Evolutionary conservation across 192 early-diverging fungal species (phyloP).

Genomic region (Coemansia sp.): DNA sequence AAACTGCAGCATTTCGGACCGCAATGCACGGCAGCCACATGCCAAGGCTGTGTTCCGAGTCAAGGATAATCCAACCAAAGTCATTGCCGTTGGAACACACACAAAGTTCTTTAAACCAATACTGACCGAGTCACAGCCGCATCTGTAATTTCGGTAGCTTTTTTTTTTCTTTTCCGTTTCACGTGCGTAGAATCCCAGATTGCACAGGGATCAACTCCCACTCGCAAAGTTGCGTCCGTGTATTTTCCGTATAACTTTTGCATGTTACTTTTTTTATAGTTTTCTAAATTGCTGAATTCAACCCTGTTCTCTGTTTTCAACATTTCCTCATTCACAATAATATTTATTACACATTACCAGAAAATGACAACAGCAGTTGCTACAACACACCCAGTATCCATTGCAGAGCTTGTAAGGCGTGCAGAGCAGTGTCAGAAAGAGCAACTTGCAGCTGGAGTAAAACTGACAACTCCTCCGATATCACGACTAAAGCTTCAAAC

Average conservation of each 20-base stretch:
- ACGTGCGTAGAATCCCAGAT: not conserved
- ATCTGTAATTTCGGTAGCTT: constrained; percentile 9
- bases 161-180: not conserved
- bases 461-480: constrained; percentile 35
- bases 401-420: constrained; percentile 20
- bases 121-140: constrained; percentile 34
- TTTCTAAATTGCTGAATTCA: too few species aligned
- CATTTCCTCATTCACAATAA: too few species aligned
- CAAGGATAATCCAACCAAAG: constrained; percentile 9
- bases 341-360: too few species aligned
- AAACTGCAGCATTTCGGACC: constrained; percentile 17
- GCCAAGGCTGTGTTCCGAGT: constrained; percentile 30
- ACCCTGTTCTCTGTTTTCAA: too few species aligned
- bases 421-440: constrained; percentile 28
- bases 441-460: constrained; percentile 34
- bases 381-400: constrained; percentile 9
- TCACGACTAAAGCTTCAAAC: constrained; percentile 31
- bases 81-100: constrained; percentile 29
- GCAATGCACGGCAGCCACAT: constrained; percentile 24
- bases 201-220: not conserved
- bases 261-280: too few species aligned
- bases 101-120: constrained; percentile 37
- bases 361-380: not conserved
- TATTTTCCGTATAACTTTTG: too few species aligned
- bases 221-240: too few species aligned